phyloP scores from a whole-genome alignment of 2,329 filamentous ascomycete species.

The Magnaporthiopsis rhizophila region DNA sequence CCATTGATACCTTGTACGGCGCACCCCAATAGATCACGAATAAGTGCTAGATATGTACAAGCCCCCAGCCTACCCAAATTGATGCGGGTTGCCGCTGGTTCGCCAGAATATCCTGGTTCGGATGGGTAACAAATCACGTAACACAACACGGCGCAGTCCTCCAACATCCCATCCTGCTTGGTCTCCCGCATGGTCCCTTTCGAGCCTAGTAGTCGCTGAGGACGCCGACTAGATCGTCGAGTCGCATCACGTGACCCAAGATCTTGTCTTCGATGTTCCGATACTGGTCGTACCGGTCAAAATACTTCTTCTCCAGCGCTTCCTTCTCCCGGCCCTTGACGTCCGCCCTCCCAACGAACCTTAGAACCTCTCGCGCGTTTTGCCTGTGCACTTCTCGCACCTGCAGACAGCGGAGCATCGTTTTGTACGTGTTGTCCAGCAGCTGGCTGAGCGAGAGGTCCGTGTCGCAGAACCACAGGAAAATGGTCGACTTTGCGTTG shows the following conservation, averaged over 20 bases:
- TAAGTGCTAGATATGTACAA: too few relatives aligned
- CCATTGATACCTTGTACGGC: too few relatives aligned
- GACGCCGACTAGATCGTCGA: slow-evolving; percentile 79
- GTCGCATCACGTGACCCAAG: slow-evolving; percentile 66
- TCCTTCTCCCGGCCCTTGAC: slow-evolving; percentile 78
- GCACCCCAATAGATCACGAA: too few relatives aligned
- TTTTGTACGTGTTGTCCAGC: slow-evolving; percentile 78
- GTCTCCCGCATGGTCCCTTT: background rate
- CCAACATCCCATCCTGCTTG: background rate
- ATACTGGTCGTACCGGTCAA: slow-evolving; percentile 51
- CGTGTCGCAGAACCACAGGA: slow-evolving; percentile 84
- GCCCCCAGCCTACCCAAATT: too few relatives aligned
- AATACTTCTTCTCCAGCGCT: slow-evolving; percentile 66
- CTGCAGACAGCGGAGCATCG: slow-evolving; percentile 78
- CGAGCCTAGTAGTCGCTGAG: slow-evolving; percentile 64
- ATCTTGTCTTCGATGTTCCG: slow-evolving; percentile 64
- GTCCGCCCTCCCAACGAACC: slow-evolving; percentile 77
- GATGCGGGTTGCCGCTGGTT: too few relatives aligned
- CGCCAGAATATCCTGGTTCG: too few relatives aligned
- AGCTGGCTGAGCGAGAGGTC: slow-evolving; percentile 63
- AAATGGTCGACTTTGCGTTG: slow-evolving; percentile 75
- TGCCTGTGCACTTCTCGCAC: slow-evolving; percentile 69
- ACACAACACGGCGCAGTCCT: too few relatives aligned
- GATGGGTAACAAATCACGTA: too few relatives aligned
- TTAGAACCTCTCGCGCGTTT: slow-evolving; percentile 63